phyloP scores from a whole-genome alignment of 1,284 basidiomycete species.

The Rhodotorula mucilaginosa region DNA sequence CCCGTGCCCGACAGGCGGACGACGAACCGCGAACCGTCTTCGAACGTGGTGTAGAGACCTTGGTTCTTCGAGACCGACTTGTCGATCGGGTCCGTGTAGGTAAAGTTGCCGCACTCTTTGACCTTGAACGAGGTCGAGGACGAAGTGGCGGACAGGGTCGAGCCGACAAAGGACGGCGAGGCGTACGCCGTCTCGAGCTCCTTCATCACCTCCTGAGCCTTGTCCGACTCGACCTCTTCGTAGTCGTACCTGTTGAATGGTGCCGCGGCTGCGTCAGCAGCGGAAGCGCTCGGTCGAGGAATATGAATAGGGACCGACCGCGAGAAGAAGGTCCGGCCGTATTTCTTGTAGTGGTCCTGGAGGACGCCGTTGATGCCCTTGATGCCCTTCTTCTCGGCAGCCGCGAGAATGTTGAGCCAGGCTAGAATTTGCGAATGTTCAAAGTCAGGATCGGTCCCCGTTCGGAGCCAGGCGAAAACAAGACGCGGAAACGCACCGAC shows the following conservation, averaged over 20 bases:
- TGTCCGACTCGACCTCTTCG: slow-evolving; percentile 90
- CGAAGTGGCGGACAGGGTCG: slow-evolving; percentile 61
- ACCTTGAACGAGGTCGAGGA: slow-evolving; percentile 75
- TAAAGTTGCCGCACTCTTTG: slow-evolving; percentile 77
- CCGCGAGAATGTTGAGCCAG: slow-evolving; percentile 95
- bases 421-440: slow-evolving; percentile 56
- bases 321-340: slow-evolving; percentile 97
- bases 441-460: not conserved
- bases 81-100: slow-evolving; percentile 97
- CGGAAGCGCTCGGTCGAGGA: no score
- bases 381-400: slow-evolving; percentile 76
- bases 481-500: slow-evolving; percentile 60
- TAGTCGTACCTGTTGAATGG: slow-evolving; percentile 70
- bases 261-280: no score
- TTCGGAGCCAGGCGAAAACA: not conserved
- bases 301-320: slow-evolving; percentile 52
- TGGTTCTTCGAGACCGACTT: slow-evolving; percentile 85
- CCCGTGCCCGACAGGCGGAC: slow-evolving; percentile 96
- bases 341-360: slow-evolving; percentile 80
- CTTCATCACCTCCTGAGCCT: slow-evolving; percentile 80
- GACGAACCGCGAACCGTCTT: slow-evolving; percentile 87
- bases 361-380: slow-evolving; percentile 85
- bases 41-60: slow-evolving; percentile 87
- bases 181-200: slow-evolving; percentile 71
- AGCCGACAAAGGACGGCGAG: slow-evolving; percentile 62